phyloP scores from a whole-genome alignment of 306 rosid species.

The Potentilla sterilis region DNA sequence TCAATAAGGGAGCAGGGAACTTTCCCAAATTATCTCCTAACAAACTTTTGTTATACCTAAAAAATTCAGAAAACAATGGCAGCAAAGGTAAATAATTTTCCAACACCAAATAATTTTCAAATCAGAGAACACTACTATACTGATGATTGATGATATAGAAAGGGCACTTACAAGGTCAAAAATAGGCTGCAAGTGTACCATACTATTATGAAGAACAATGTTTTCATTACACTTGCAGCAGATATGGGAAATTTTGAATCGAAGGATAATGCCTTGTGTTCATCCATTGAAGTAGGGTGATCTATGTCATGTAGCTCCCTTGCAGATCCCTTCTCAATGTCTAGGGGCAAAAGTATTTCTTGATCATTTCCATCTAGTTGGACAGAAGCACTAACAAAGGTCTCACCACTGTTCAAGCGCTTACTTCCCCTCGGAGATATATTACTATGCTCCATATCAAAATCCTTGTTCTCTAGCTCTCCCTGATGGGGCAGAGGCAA shows the following conservation, averaged over 20 bases:
- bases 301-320: slow-evolving; percentile 35
- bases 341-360: slow-evolving; percentile 60
- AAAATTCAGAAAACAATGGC: slow-evolving; percentile 30
- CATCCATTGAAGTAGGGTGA: slow-evolving; percentile 30
- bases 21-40: slow-evolving; percentile 89
- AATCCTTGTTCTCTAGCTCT: slow-evolving; percentile 34
- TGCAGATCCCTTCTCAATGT: slow-evolving; percentile 53
- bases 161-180: slow-evolving; percentile 87
- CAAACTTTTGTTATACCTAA: slow-evolving; percentile 90
- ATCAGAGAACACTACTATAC: neutral
- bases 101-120: slow-evolving; percentile 18
- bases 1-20: slow-evolving; percentile 94
- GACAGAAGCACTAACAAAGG: slow-evolving; percentile 47
- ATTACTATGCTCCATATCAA: slow-evolving; percentile 35
- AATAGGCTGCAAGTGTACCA: slow-evolving; percentile 95
- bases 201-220: slow-evolving; percentile 69
- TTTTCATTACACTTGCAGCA: slow-evolving; percentile 62
- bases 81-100: neutral
- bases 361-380: slow-evolving; percentile 43
- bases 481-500: slow-evolving; percentile 47
- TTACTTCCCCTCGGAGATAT: slow-evolving; percentile 43
- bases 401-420: slow-evolving; percentile 43
- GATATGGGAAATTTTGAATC: slow-evolving; percentile 40
- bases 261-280: slow-evolving; percentile 31
- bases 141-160: slow-evolving; percentile 19